Conservation (phyloP, 176 grass and related monocot genomes). For the Carex scoparia region DNA sequence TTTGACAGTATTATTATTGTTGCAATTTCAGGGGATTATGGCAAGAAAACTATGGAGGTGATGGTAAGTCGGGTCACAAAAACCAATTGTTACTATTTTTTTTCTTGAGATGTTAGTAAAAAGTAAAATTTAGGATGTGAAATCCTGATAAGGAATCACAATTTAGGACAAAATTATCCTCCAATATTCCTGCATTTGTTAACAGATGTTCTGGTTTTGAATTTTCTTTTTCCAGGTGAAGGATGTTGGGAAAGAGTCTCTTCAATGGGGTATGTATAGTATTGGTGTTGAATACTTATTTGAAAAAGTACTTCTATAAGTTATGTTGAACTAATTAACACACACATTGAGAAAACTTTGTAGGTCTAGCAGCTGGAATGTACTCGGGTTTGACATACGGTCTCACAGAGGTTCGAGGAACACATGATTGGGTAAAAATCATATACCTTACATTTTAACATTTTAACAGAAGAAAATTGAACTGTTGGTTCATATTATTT, state of each 20-base stretch:
- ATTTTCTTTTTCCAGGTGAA: constrained; percentile 46
- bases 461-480: constrained; percentile 29
- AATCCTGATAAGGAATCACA: background rate
- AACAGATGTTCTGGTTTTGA: background rate
- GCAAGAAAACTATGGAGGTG: constrained; percentile 60
- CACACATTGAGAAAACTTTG: background rate
- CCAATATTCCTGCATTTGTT: background rate
- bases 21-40: constrained; percentile 41
- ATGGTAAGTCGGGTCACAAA: constrained; percentile 40
- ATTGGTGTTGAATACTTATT: background rate
- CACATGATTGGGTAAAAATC: constrained; percentile 59
- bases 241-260: constrained; percentile 54
- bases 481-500: background rate
- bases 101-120: too few relatives aligned
- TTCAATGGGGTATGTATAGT: constrained; percentile 72
- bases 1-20: background rate
- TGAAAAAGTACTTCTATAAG: background rate
- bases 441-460: background rate
- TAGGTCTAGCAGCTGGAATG: constrained; percentile 78
- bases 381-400: constrained; percentile 87
- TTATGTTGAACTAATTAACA: background rate
- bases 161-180: background rate
- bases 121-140: too few relatives aligned
- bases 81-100: background rate
- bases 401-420: constrained; percentile 66